Conservation (phyloP, 305 asterid species). For the Stenogyne calaminthoides region DNA sequence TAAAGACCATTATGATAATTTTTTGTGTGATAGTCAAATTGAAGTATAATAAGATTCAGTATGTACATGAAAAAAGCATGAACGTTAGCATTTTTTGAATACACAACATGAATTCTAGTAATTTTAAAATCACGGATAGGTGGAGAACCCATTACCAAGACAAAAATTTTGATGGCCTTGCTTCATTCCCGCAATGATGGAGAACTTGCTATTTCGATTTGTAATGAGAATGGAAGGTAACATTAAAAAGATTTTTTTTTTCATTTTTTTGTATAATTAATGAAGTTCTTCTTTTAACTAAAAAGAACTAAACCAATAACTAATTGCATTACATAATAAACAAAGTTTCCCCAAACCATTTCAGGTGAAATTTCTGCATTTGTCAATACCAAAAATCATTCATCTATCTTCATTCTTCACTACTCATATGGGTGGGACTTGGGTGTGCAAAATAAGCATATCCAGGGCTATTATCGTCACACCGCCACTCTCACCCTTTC, state of each 20-base stretch:
- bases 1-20: too few relatives aligned
- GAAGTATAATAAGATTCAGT: neutral
- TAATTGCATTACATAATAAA: neutral
- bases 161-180: neutral
- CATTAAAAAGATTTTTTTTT: too few relatives aligned
- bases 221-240: too few relatives aligned
- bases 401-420: neutral
- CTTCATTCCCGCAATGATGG: neutral
- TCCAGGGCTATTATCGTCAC: conserved; percentile 32
- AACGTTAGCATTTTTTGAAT: too few relatives aligned
- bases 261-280: too few relatives aligned
- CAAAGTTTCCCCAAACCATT: neutral
- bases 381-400: neutral
- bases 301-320: too few relatives aligned
- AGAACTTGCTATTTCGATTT: too few relatives aligned
- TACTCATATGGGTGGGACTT: too few relatives aligned
- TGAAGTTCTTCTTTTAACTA: neutral
- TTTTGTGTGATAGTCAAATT: neutral
- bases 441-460: conserved; percentile 28
- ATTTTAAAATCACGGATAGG: neutral
- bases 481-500: conserved; percentile 26
- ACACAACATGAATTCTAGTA: neutral
- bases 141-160: neutral
- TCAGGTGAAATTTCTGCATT: neutral
- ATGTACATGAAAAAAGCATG: neutral